A percentile compares a stretch with the other conserved stretches of the same genome.
Evolutionary conservation across 73 alveolate species (phyloP).

Genomic region (Paramecium biaurelia): DNA sequence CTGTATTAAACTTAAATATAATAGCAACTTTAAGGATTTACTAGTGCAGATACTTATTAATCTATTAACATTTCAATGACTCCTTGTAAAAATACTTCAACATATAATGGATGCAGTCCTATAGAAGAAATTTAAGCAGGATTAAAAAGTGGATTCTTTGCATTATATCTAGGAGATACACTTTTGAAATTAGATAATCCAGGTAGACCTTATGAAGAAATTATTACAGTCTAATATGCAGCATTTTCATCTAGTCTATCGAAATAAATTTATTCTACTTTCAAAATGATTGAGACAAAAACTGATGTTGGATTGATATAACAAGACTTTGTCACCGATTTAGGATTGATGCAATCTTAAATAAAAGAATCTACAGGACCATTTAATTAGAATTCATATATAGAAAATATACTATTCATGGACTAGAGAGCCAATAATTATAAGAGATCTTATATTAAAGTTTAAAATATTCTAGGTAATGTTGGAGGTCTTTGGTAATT

Average conservation of each 20-base stretch:
- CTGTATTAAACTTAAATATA: not conserved
- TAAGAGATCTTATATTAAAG: not conserved
- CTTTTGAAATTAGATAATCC: not conserved
- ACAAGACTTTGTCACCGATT: not conserved
- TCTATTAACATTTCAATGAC: not conserved
- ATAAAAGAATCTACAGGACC: not conserved
- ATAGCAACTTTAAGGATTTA: not conserved
- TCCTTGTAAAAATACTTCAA: not conserved
- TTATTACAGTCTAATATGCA: not conserved
- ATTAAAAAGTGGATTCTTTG: not conserved
- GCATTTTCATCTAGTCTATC: conserved; percentile 31
- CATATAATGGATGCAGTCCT: not conserved
- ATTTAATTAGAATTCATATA: not conserved
- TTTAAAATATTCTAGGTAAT: not conserved
- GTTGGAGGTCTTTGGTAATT: conserved; percentile 39
- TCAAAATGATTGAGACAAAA: not conserved
- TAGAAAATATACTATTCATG: not conserved
- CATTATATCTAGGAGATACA: not conserved
- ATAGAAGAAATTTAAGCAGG: not conserved
- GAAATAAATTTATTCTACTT: not conserved
- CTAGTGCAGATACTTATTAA: not conserved
- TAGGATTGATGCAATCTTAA: not conserved
- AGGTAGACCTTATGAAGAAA: not conserved
- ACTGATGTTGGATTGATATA: not conserved
- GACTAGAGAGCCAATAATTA: not conserved